Percentiles rank a stretch among this genome's conserved stretches.
Evolutionary conservation across 163 green algal species (phyloP).

Genomic region (Chlamydomonas reinhardtii): DNA sequence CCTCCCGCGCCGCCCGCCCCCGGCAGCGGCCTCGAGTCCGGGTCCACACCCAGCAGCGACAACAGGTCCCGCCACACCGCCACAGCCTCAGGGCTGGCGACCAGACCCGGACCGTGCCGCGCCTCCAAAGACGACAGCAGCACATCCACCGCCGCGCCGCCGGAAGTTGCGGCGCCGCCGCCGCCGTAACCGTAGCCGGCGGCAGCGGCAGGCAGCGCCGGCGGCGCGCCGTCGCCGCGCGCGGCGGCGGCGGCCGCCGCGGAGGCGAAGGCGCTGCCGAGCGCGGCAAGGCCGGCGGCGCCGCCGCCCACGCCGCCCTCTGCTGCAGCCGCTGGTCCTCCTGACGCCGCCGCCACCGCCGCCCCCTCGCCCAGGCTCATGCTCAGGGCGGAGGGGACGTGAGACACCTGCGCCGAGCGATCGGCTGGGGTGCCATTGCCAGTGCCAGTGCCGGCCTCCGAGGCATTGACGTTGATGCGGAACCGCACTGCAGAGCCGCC

Average conservation of each 20-base stretch:
- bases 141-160: neutral
- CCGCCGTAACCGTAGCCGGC: neutral
- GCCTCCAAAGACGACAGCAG: conserved; percentile 27
- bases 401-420: neutral
- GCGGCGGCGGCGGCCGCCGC: too few species aligned
- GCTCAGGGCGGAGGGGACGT: neutral
- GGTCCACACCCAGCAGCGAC: conserved; percentile 26
- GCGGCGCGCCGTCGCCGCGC: too few species aligned
- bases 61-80: conserved; percentile 44
- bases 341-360: too few species aligned
- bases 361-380: too few species aligned
- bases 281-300: neutral
- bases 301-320: neutral
- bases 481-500: conserved; percentile 1
- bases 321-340: too few species aligned
- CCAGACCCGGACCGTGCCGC: conserved; percentile 10
- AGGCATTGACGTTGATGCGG: conserved; percentile 9
- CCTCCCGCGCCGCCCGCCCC: too few species aligned
- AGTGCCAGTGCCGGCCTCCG: neutral
- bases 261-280: neutral
- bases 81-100: conserved; percentile 25
- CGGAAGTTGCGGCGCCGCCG: neutral
- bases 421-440: neutral
- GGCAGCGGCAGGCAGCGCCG: too few species aligned
- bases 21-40: neutral